Evolutionary conservation across 805 yeast genomes (phyloP).

Genomic region (Scheffersomyces spartinae): DNA sequence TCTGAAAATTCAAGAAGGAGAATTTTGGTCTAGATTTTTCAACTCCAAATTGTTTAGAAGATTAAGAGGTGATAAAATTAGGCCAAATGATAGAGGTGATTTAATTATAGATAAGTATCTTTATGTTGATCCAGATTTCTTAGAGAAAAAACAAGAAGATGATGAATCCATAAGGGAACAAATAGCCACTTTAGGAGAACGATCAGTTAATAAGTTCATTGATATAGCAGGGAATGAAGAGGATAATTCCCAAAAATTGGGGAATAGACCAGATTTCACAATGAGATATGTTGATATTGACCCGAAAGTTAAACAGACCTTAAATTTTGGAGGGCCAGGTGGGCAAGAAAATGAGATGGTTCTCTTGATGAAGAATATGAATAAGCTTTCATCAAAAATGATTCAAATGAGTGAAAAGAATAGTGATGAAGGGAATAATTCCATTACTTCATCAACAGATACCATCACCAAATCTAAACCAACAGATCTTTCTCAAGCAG

Average conservation of each 20-base stretch:
- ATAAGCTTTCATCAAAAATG: no score
- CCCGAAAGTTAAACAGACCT: no score
- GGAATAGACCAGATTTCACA: slow-evolving; percentile 80
- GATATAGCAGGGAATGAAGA: slow-evolving; percentile 75
- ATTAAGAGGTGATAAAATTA: slow-evolving; percentile 78
- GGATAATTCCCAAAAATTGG: slow-evolving; percentile 65
- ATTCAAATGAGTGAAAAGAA: slow-evolving; percentile 5
- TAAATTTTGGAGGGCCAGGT: no score
- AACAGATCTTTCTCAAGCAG: slow-evolving; percentile 6
- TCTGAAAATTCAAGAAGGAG: slow-evolving; percentile 65
- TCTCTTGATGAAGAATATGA: no score
- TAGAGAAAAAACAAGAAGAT: slow-evolving; percentile 23
- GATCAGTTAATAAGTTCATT: slow-evolving; percentile 53
- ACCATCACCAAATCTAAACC: slow-evolving; percentile 1
- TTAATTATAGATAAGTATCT: slow-evolving; percentile 75
- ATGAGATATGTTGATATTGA: slow-evolving; percentile 58
- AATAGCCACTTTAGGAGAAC: slow-evolving; percentile 11
- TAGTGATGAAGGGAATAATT: not conserved
- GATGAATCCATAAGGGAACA: slow-evolving; percentile 7
- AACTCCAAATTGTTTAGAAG: slow-evolving; percentile 80
- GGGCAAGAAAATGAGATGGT: no score
- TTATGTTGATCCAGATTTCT: slow-evolving; percentile 50
- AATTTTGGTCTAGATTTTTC: slow-evolving; percentile 94
- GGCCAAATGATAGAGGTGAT: slow-evolving; percentile 71
- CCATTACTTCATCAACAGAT: not conserved